Evolutionary conservation across 2,329 filamentous ascomycete species (phyloP), one percentile per base, ranked within the genome.

Genomic region (Cladosporium sphaerospermum): DNA sequence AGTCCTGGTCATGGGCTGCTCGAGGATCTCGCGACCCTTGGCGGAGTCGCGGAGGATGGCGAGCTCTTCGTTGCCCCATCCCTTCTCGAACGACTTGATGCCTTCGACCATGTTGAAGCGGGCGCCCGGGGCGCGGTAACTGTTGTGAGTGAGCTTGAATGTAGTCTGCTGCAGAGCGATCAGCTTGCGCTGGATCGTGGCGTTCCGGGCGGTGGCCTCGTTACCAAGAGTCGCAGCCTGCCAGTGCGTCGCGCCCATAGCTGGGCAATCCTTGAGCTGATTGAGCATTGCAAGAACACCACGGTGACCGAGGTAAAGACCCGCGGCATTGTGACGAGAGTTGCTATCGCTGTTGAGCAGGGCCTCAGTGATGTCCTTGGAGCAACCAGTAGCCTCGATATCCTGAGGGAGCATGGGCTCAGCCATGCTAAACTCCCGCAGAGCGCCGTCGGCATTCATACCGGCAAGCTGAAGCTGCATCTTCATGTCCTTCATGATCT

Each of bases 11-110:
- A 43, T 14, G 8, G 48, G 48, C 31, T 9, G 31, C 8, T 16
- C 31, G 11, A 51, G 40, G 18, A 51, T 36, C 4, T 14, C 28
- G 6, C 9, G n/a, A n/a, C 40, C 48, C 11, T 31, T 8, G 9
- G 9, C 6, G 18, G 48, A 16, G 39, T 11, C 14, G 10, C 41
- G 32, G 13, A 51, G 48, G 9, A 23, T 9, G 2, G 28, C 9
- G 18, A 51, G 48, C 32, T 51, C 40, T 3, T 23, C 9, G 32
- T 37, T 36, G 32, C 48, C 48, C 40, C 40, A 51, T 40, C n/a
- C 14, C 10, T 36, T 18, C 40, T 44, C 31, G 33, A 16, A 37
- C 1, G 32, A 44, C 0, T 31, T 4, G 13, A 44, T 16, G 31
- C 48, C 48, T 19, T 51, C 48, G 13, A 11, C 8, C 31, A 36